A percentile compares a stretch with the other conserved stretches of the same genome.
Conservation (phyloP, 2,329 filamentous ascomycete species). For the Onygenales sp. region DNA sequence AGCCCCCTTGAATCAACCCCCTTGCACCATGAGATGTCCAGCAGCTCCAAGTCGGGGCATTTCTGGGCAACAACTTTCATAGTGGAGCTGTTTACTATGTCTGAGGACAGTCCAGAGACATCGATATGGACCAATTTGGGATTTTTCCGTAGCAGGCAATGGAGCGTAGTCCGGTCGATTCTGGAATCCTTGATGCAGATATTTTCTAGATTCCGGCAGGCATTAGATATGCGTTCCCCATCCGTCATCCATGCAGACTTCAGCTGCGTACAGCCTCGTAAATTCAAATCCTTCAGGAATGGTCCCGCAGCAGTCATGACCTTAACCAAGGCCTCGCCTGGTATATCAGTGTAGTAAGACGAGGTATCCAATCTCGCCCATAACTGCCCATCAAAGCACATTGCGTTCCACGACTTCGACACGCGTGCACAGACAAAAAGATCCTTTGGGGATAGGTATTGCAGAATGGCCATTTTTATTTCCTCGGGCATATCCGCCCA, state of each 20-base stretch:
- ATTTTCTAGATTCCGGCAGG: conserved; percentile 78
- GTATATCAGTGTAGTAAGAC: conserved; percentile 79
- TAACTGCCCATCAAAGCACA: conserved; percentile 90
- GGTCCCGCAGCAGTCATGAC: conserved; percentile 79
- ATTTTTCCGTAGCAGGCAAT: conserved; percentile 73
- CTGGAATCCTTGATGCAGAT: conserved; percentile 83
- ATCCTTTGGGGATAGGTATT: conserved; percentile 68
- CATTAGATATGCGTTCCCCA: conserved; percentile 58
- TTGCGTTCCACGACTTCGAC: conserved; percentile 65
- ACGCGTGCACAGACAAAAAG: conserved; percentile 69
- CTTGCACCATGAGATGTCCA: conserved; percentile 91
- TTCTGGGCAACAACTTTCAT: conserved; percentile 77
- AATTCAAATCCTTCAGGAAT: conserved; percentile 82
- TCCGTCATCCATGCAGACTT: conserved; percentile 69
- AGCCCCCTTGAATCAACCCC: conserved; percentile 73
- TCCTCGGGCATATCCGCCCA: conserved; percentile 78
- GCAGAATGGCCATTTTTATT: conserved; percentile 67
- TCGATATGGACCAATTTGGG: conserved; percentile 73
- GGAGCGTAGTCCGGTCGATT: conserved; percentile 67
- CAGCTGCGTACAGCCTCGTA: conserved; percentile 84
- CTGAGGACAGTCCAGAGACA: conserved; percentile 64
- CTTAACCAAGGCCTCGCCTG: conserved; percentile 70
- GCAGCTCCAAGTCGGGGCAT: conserved; percentile 69
- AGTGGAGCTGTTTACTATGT: conserved; percentile 64
- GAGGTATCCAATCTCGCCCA: conserved; percentile 81